A percentile compares a stretch with the other conserved stretches of the same genome.
Evolutionary conservation across 441 rosid genomes (phyloP).

Genomic region (Lepidium campestre): DNA sequence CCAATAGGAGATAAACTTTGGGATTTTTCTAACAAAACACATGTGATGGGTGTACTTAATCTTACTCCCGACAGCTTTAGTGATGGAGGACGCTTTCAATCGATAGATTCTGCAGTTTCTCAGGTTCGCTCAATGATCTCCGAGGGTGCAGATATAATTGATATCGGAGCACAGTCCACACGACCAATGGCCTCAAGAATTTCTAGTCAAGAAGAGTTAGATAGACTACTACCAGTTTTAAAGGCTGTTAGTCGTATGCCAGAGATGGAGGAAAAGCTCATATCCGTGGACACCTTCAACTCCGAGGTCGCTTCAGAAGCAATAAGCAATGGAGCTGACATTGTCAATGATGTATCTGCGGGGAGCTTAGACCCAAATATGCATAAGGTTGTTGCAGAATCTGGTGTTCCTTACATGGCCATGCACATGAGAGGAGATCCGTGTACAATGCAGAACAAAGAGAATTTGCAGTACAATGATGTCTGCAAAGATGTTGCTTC

Average conservation of each 20-base stretch:
- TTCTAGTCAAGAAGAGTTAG: slow-evolving; percentile 62
- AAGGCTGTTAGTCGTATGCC: slow-evolving; percentile 68
- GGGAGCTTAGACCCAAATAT: slow-evolving; percentile 70
- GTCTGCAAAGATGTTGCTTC: slow-evolving; percentile 68
- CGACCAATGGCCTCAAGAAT: slow-evolving; percentile 71
- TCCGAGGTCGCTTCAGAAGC: slow-evolving; percentile 89
- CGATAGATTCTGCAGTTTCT: slow-evolving; percentile 66
- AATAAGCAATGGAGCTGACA: slow-evolving; percentile 71
- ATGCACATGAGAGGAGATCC: slow-evolving; percentile 99
- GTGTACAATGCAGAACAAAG: slow-evolving; percentile 68
- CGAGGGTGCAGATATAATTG: slow-evolving; percentile 81
- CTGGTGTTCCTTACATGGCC: slow-evolving; percentile 64
- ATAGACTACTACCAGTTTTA: slow-evolving; percentile 65
- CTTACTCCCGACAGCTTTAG: slow-evolving; percentile 96
- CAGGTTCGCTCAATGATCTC: slow-evolving; percentile 63
- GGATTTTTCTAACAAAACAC: slow-evolving; percentile 72
- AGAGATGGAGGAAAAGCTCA: slow-evolving; percentile 78
- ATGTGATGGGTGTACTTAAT: slow-evolving; percentile 88
- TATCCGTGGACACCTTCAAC: slow-evolving; percentile 82
- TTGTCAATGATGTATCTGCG: slow-evolving; percentile 82
- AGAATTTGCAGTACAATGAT: slow-evolving; percentile 58
- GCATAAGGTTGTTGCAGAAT: slow-evolving; percentile 58
- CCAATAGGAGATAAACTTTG: slow-evolving; percentile 65
- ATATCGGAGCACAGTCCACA: slow-evolving; percentile 93
- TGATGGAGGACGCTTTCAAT: slow-evolving; percentile 75